A percentile compares a stretch with the other conserved stretches of the same genome.
These are phyloP conservation scores for Hebeloma cylindrosporum DNA, from an alignment of 768 basidiomycete species.

Conservation along the genomic window DNA sequence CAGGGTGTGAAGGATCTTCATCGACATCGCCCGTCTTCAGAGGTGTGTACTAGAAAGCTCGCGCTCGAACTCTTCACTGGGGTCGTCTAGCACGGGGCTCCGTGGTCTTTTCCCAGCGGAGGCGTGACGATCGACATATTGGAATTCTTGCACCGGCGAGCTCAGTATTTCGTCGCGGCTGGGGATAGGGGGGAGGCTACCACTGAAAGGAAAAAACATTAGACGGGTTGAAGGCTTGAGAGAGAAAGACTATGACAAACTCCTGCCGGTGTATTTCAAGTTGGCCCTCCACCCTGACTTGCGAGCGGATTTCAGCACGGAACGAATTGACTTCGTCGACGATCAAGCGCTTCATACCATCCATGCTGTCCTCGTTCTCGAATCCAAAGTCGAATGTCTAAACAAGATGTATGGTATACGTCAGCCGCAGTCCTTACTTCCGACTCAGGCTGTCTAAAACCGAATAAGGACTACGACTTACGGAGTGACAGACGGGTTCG, in stretches of 20 bases:
- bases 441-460: no score
- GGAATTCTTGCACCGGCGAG: conserved; percentile 72
- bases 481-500: conserved; percentile 82
- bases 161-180: conserved; percentile 79
- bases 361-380: conserved; percentile 94
- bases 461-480: no score
- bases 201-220: no score
- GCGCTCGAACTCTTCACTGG: conserved; percentile 80
- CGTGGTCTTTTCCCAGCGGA: conserved; percentile 47
- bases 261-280: conserved; percentile 78
- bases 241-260: conserved; percentile 61
- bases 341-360: conserved; percentile 96
- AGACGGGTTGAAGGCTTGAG: no score
- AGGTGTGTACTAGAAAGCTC: conserved; percentile 79
- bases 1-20: no score
- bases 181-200: no score
- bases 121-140: conserved; percentile 50
- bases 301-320: conserved; percentile 86
- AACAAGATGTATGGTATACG: conserved; percentile 6
- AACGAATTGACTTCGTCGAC: conserved; percentile 90
- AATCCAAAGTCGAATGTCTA: conserved; percentile 96
- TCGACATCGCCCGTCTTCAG: conserved; percentile 31
- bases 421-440: no score
- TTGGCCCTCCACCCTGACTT: conserved; percentile 69
- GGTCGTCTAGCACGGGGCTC: conserved; percentile 82